Evolutionary conservation across 2,329 filamentous ascomycete genomes (phyloP), one percentile per base, ranked within the genome.

Genomic region (Fusarium piperis): DNA sequence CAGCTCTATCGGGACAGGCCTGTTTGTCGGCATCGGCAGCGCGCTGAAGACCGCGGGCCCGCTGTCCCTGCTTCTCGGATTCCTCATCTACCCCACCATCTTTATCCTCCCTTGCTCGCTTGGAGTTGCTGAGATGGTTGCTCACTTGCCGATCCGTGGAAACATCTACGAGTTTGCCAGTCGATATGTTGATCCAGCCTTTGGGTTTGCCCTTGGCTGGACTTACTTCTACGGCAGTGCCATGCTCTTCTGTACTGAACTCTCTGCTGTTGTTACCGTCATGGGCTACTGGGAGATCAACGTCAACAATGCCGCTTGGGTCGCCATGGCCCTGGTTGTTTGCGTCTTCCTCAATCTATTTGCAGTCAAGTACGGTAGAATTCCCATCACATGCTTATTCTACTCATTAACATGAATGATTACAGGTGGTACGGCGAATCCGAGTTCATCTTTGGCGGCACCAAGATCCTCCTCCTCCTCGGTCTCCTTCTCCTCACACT

Each of bases 401-500:
- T 5, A 26, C 1, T 16, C 1, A 10, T 20, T 26, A 10, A 44
- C 20, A 13, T 23, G 32, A 35, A 4, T 2, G 8, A 20, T 35
- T 3, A 16, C 2, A 53, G 48, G 20, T 53, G 30, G 28, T 53
- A 53, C 8, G 48, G 48, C 1, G 48, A 53, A 7, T 32, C 48
- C 18, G 48, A 53, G n/a, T 53, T 53, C 18, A n/a, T 53, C 3
- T 33, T 53, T 0, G 48, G 28, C 1, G 28, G 28, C 4, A 32
- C 30, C 3, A 53, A 53, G 30, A 33, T 53, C 8, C n/a, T 53
- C 13, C 30, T 53, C 30, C 48, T 53, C 13, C 30, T 53, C 5
- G 82, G 81, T 30, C 79, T 84, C 28, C 83, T 81, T 68, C 79
- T 83, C 62, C 81, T 82, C 44, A 83, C 48, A 6, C 18, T 53